phyloP scores from a whole-genome alignment of 1,284 basidiomycete genomes.

The Heterobasidion irregulare region DNA sequence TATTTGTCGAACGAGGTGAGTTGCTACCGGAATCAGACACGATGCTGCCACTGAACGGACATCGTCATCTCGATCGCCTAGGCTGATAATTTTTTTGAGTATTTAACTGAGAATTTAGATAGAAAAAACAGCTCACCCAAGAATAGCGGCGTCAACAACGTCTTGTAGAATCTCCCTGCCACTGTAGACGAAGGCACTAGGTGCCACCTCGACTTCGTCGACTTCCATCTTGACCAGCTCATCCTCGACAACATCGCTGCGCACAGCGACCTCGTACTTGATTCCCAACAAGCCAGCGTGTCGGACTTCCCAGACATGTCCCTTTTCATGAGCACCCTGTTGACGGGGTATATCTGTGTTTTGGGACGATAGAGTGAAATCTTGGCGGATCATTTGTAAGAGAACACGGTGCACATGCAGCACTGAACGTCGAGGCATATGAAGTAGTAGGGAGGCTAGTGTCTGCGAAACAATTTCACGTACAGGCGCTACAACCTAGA shows the following conservation, averaged over 20 bases:
- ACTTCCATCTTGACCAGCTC: not conserved
- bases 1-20: conserved; percentile 71
- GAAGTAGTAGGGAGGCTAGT: conserved; percentile 80
- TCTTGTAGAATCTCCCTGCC: conserved; percentile 57
- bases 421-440: conserved; percentile 77
- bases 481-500: conserved; percentile 88
- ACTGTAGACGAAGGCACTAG: conserved; percentile 9
- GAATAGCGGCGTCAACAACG: conserved; percentile 80
- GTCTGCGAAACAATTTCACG: conserved; percentile 96
- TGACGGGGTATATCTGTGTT: conserved; percentile 23
- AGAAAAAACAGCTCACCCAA: conserved; percentile 54
- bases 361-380: conserved; percentile 40
- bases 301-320: conserved; percentile 93
- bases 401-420: conserved; percentile 78
- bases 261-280: conserved; percentile 95
- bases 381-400: conserved; percentile 90
- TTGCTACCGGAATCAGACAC: conserved; percentile 82
- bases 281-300: conserved; percentile 96
- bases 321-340: conserved; percentile 26
- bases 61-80: conserved; percentile 92
- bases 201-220: conserved; percentile 11
- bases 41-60: conserved; percentile 94
- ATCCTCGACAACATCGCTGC: conserved; percentile 70
- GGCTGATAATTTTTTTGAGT: conserved; percentile 33
- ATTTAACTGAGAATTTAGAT: not conserved